Evolutionary conservation across 257 asterid genomes (phyloP), one percentile per base, ranked within the genome.

Genomic region (Petunia secreta): DNA sequence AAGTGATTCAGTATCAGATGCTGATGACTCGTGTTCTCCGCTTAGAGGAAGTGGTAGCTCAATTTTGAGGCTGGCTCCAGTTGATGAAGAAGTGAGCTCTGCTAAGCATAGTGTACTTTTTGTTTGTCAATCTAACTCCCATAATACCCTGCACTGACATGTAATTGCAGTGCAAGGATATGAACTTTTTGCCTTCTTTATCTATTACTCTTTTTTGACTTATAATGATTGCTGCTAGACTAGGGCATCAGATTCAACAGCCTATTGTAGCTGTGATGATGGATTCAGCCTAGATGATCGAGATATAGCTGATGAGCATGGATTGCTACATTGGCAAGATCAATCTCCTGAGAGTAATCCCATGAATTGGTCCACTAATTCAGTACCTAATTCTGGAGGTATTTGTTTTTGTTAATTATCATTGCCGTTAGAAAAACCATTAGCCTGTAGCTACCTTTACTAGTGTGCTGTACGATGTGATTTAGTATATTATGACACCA

Each of bases 21-120:
- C 79, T 44, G 95, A 86, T 65, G 91, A 86, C 83, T 89, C 89
- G 83, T 85, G 82, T 81, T 84, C 90, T 71, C 93, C 91, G 53
- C 78, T 84, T 13, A 84, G 87, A 79, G 86, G 76, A 83, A 86
- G 79, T 87, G 81, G 86, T 84, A 80, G 87, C 57, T 81, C 38
- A 64, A 75, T 73, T 82, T 64, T 88, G 15, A 85, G 63, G 77
- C 84, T 84, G 79, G 80, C 85, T 79, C 91, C 92, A 2, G 89
- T 90, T 81, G 87, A 84, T 82, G 98, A 95, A 90, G 97, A 87
- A 85, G 98, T 95, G 86, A 86, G 94, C 84, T 65, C 39, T 60
- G 5, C 43, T 77, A 66, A 50, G 25, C 13, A 34, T 34, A 11
- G 2, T 73, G 25, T 6, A 73, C 59, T 48, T 48, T 5, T 60